Base-by-base conservation (phyloP, 2,329 filamentous ascomycete genomes). In the Colletotrichum cuscutae region DNA sequence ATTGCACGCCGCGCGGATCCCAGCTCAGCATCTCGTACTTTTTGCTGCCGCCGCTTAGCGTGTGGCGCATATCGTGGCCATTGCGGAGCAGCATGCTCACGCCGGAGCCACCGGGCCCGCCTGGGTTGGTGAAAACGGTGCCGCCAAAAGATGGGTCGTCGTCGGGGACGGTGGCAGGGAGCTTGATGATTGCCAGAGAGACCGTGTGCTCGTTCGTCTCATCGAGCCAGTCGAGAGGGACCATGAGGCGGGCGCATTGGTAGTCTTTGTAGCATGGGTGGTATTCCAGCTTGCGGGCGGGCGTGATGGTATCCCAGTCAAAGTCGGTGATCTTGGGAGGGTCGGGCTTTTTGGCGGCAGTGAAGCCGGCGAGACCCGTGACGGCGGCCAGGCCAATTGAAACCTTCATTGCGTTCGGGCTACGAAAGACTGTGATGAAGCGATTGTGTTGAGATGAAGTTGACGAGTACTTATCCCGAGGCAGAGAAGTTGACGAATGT, bases 61-160 rank as follows among this genome's bases (percentile, higher is more conserved):
- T 65, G 3, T 32, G 54, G 7, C 70, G 70, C 4, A 77, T 58
- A 8, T 76, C 68, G 2, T 59, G 68, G n/a, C 80, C 84, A 3
- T 30, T 52, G 1, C 5, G 3, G 8, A 80, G 75, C 6, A 82
- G 37, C 13, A 81, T 74, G 0, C 35, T 46, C 3, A 85, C 79
- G 9, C 86, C 85, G 0, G 83, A 84, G 24, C 78, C 82, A 32
- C 85, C 83, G 0, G 85, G 85, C 0, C 86, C 86, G 54, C 86
- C 86, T 0, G 85, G 85, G 78, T 86, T 86, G 59, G 78, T 76
- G 74, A 87, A 79, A 54, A 87, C 78, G 60, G 85, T 79, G 22
- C 86, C 86, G 52, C 80, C 84, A 65, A 83, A 86, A 46, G 78
- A 72, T 4, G 82, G 78, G 68, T 85, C 81, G n/a, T 76, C 52